Evolutionary conservation across 306 rosid species (phyloP).

Genomic region (Vigna mungo): DNA sequence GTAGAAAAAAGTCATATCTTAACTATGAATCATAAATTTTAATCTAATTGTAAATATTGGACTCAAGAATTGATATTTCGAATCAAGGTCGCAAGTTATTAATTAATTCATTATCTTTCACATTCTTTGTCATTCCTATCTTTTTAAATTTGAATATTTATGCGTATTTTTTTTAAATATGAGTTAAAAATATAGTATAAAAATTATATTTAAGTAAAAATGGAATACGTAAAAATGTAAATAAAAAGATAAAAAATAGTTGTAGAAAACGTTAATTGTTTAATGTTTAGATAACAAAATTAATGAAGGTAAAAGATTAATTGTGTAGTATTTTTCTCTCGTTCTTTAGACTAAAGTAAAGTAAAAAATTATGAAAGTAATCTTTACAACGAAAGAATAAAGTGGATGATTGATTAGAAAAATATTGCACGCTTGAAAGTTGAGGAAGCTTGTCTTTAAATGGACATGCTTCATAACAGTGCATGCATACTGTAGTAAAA

Average conservation of each 20-base stretch:
- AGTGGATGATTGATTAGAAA: neutral
- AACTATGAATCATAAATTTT: too few species aligned
- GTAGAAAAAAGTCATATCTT: too few species aligned
- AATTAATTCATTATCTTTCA: too few species aligned
- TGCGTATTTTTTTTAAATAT: neutral
- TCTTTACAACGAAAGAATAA: neutral
- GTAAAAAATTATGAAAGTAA: neutral
- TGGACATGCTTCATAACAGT: neutral
- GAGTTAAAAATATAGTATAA: neutral
- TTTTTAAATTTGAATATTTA: too few species aligned
- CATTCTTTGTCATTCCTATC: too few species aligned
- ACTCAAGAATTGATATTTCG: too few species aligned
- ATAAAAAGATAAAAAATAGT: neutral
- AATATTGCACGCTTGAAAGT: conserved; percentile 4
- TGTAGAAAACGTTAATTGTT: neutral
- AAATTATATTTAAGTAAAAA: neutral
- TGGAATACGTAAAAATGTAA: too few species aligned
- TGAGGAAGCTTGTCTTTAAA: neutral
- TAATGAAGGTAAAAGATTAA: neutral
- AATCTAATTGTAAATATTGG: too few species aligned
- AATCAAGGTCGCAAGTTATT: too few species aligned
- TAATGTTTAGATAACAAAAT: neutral
- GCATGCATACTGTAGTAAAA: neutral
- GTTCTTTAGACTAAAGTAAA: neutral
- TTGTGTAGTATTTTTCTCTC: neutral